Conservation (phyloP, 2,329 filamentous ascomycete species). For the Leptographium flavum region DNA sequence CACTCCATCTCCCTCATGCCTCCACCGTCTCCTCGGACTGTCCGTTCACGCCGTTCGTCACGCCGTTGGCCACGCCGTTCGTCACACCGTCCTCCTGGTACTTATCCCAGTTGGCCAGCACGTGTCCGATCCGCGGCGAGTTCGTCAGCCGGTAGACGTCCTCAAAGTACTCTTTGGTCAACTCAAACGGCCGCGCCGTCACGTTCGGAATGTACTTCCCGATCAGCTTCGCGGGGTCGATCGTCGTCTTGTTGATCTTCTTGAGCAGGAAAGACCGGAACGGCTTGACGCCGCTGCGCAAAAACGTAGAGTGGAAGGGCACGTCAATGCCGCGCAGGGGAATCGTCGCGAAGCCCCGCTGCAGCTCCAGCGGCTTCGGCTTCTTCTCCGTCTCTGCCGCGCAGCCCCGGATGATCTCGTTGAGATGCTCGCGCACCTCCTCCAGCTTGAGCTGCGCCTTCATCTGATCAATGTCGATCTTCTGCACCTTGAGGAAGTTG, state of each 20-base stretch:
- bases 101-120: conserved; percentile 77
- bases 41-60: conserved; percentile 8
- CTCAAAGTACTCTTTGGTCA: conserved; percentile 98
- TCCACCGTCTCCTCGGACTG: not conserved
- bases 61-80: conserved; percentile 20
- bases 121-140: conserved; percentile 59
- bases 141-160: conserved; percentile 94
- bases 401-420: conserved; percentile 81
- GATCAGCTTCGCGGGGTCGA: conserved; percentile 90
- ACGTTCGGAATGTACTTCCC: conserved; percentile 99
- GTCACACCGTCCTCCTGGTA: conserved; percentile 39
- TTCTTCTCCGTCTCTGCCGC: conserved; percentile 80
- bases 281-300: conserved; percentile 95
- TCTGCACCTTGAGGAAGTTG: conserved; percentile 93
- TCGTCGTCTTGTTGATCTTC: conserved; percentile 99
- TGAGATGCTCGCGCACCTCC: conserved; percentile 78
- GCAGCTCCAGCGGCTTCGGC: conserved; percentile 72
- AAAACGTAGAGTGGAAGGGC: conserved; percentile 97
- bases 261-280: conserved; percentile 97
- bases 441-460: conserved; percentile 77
- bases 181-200: conserved; percentile 84
- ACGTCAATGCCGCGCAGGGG: conserved; percentile 95
- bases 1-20: conserved; percentile 1
- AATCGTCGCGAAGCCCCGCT: conserved; percentile 94
- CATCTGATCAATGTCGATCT: conserved; percentile 90